Base-by-base conservation (phyloP, 2,329 filamentous ascomycete species). In the Cladosporium sp. region DNA sequence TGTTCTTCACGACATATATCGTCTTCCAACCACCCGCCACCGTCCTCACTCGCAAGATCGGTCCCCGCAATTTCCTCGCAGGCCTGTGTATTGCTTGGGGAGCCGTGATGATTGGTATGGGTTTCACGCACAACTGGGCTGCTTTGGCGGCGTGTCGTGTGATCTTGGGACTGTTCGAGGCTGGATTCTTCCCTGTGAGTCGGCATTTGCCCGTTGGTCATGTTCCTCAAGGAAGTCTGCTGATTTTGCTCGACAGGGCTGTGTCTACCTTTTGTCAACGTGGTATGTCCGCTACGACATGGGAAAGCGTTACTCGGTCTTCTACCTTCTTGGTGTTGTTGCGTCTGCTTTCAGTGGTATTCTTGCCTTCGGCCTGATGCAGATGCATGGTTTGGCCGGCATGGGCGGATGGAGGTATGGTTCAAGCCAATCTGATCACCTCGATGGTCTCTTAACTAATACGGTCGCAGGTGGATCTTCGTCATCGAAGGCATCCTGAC, bases 1-100 rank as follows among this genome's bases (percentile, higher is more conserved):
- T 90, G 66, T 91, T 91, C 76, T 91, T 90, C 77, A 78, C 89
- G 63, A 82, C 86, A 24, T 91, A 91, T 70, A 81, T 87, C 60
- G 53, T 89, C 51, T 87, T 90, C 61, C 87, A 91, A 67, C 84
- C 87, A 0, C 86, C 86, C 0, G 87, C 87, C 2, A 90, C 88
- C 0, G 74, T 90, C 40, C 71, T 90, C 34, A 79, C 88, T 13
- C 84, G 88, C 35, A 84, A 83, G 65, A 65, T 91, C 51, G 88
- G 88, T 1, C 70, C 71, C 15, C 59, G 66, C 5, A 61, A 65
- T 49, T 72, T 71, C 63, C 61, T 73, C 8, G 68, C 71, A 0
- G 56, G 62, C n/a, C 70, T 73, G 44, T 68, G 80, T 2, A 58
- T 84, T 1, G 64, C 79, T 3, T 88, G 85, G 85, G 85, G 85